Evolutionary conservation across 2,329 filamentous ascomycete genomes (phyloP).

Genomic region (Talaromyces piceae): DNA sequence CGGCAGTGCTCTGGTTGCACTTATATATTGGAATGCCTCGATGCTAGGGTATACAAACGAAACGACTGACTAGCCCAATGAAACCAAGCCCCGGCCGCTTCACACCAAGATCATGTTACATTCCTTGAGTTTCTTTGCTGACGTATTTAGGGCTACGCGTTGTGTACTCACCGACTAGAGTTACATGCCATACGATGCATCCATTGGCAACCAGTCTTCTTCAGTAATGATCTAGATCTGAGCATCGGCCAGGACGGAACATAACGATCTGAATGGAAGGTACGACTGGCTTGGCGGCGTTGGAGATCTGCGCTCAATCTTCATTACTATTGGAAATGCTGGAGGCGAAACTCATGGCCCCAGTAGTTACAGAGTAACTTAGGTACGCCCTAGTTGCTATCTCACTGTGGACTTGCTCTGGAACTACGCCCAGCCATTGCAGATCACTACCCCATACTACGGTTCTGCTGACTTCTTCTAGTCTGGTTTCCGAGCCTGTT

Average conservation of each 20-base stretch:
- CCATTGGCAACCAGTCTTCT: not conserved
- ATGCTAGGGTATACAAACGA: not conserved
- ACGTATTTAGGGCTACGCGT: not conserved
- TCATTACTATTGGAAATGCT: not conserved
- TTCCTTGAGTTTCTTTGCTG: not conserved
- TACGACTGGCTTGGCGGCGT: not conserved
- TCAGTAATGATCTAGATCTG: constrained; percentile 1
- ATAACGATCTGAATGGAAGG: not conserved
- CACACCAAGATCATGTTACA: not conserved
- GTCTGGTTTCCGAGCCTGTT: too few relatives aligned
- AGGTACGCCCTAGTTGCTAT: too few relatives aligned
- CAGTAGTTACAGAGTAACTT: too few relatives aligned
- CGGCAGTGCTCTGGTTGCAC: not conserved
- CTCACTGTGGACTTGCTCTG: not conserved
- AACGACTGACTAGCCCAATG: not conserved
- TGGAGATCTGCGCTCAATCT: not conserved
- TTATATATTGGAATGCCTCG: constrained; percentile 1
- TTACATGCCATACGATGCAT: not conserved
- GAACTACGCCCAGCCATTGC: not conserved
- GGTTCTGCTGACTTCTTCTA: not conserved
- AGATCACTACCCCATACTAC: not conserved
- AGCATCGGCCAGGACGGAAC: not conserved
- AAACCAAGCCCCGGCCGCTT: not conserved
- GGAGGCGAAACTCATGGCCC: too few relatives aligned
- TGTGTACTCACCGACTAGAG: not conserved